Base-by-base conservation (phyloP, 2,329 filamentous ascomycete genomes). In the Trichoderma pleuroti region DNA sequence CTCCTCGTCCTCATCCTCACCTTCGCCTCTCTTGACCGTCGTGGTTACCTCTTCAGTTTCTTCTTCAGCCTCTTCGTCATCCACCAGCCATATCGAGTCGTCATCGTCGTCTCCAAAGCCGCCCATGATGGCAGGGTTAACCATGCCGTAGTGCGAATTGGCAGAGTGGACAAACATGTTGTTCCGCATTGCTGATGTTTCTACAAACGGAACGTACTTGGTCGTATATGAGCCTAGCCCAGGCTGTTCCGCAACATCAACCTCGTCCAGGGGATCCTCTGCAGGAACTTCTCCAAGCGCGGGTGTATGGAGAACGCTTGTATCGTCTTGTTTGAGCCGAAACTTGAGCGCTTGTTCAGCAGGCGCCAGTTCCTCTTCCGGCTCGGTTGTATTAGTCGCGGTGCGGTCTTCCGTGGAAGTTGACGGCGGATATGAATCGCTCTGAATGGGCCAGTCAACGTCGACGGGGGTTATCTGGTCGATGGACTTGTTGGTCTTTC, bases 91-190 rank as follows among this genome's bases (percentile, higher is more conserved):
- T 46, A 76, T 75, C 32, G 73, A 77, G 8, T 68, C 65, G n/a
- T 76, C 75, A 7, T 81, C 78, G 7, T 81, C 78, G n/a, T 74
- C 74, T 18, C 75, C 78, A 54, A 80, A 80, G 2, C 75, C 76
- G 18, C 73, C 72, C 71, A 80, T 76, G 16, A 80, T 79, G 18
- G 75, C 75, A 6, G 78, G 74, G 60, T 76, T 81, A 24, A 80
- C 71, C 7, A 73, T 73, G 10, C 77, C 76, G 60, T 81, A 81
- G 26, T 77, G 67, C 12, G 73, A 72, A 30, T 74, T 70, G 18
- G 73, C 70, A 6, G 73, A 46, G 12, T 71, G 49, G 7, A 73
- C 75, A 32, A 77, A 75, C 76, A 79, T 80, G 69, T 76, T 76
- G 70, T 70, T 76, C 42, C 73, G 75, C 42, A 77, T 73, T 18